phyloP scores from a whole-genome alignment of 2,329 filamentous ascomycete species.

The Furcasterigmium sp. region DNA sequence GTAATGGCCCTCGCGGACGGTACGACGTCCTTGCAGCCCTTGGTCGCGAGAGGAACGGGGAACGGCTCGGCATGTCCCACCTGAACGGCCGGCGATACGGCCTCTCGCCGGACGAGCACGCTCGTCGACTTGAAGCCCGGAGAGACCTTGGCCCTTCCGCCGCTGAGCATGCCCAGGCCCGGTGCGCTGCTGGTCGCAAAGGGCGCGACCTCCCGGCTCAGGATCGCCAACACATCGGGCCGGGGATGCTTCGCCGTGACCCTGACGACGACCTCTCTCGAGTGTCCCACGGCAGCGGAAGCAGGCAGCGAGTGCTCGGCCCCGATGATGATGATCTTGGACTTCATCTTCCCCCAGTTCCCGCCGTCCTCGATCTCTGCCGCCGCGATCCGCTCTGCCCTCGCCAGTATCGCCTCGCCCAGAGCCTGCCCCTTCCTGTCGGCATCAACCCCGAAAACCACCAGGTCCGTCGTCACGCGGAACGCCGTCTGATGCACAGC shows the following conservation, averaged over 20 bases:
- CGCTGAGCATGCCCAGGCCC: slow-evolving; percentile 2
- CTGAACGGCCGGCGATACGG: neutral
- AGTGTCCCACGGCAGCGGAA: neutral
- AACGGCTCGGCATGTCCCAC: neutral
- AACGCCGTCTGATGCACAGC: slow-evolving; percentile 2
- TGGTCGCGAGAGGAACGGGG: neutral
- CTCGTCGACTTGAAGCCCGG: slow-evolving; percentile 1
- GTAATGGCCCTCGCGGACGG: neutral
- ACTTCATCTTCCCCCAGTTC: neutral
- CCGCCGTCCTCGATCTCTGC: slow-evolving; percentile 1
- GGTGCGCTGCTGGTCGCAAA: slow-evolving; percentile 5
- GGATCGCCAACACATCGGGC: neutral
- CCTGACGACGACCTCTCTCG: slow-evolving; percentile 2
- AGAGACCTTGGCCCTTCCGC: slow-evolving; percentile 3
- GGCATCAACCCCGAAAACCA: slow-evolving; percentile 2
- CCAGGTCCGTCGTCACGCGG: slow-evolving; percentile 1
- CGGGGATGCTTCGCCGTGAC: slow-evolving; percentile 2
- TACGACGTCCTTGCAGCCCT: neutral
- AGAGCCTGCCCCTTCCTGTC: slow-evolving; percentile 1
- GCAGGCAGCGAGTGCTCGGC: slow-evolving; percentile 3
- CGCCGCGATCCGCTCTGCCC: neutral
- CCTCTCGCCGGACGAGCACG: slow-evolving; percentile 1
- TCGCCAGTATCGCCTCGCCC: slow-evolving; percentile 1
- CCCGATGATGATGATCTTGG: slow-evolving; percentile 5
- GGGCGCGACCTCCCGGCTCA: slow-evolving; percentile 1